Percentiles rank a stretch among this genome's conserved stretches.
Conservation (phyloP, 208 protist species). For the Tritrichomonas musculus region DNA sequence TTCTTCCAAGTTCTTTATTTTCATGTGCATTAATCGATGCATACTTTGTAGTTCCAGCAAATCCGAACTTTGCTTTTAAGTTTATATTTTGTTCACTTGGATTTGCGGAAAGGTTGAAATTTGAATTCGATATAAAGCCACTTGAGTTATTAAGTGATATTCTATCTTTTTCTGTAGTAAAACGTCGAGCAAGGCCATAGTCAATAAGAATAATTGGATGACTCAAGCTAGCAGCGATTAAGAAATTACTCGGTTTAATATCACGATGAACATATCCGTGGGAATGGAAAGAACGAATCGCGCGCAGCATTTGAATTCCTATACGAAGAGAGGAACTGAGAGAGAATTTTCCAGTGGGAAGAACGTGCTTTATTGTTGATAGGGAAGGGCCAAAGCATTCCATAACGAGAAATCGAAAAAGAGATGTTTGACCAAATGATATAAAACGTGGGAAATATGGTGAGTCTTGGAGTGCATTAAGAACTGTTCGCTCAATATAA, state of each 20-base stretch:
- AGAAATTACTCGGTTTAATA: background rate
- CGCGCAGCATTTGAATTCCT: background rate
- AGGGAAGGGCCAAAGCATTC: background rate
- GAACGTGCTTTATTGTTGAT: background rate
- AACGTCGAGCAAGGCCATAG: background rate
- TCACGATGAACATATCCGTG: background rate
- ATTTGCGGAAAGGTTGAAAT: too few species aligned
- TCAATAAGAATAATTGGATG: background rate
- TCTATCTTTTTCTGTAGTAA: background rate
- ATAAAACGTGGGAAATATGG: too few species aligned
- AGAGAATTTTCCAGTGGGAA: background rate
- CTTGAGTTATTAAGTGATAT: too few species aligned
- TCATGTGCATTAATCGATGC: background rate
- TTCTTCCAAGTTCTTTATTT: background rate
- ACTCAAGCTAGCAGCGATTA: background rate
- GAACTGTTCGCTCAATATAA: too few species aligned
- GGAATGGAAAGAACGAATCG: background rate
- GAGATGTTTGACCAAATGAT: background rate
- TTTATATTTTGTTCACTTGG: too few species aligned
- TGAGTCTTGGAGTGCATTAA: too few species aligned
- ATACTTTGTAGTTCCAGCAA: slow-evolving; percentile 9
- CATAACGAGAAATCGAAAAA: background rate
- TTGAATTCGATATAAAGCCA: too few species aligned
- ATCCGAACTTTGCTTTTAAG: background rate
- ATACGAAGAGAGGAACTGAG: background rate